These are phyloP conservation scores for Apiospora aurea DNA, from an alignment of 2,329 filamentous ascomycete species.

Conservation along the genomic window DNA sequence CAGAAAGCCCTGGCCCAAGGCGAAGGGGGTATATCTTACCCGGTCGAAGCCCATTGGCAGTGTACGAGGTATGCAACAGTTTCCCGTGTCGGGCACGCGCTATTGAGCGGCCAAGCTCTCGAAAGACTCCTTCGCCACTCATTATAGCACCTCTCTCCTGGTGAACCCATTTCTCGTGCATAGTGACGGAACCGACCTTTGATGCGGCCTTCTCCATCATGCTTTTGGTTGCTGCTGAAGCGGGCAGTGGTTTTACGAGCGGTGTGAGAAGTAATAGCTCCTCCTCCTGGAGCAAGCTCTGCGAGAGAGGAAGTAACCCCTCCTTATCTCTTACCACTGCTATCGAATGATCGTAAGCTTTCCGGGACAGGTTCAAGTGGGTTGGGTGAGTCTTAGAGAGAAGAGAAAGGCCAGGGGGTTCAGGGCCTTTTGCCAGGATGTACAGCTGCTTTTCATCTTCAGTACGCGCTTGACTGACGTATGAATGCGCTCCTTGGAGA, in stretches of 20 bases:
- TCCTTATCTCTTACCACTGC: slow-evolving; percentile 92
- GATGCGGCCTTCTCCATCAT: slow-evolving; percentile 62
- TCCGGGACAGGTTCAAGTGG: slow-evolving; percentile 81
- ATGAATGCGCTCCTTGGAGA: slow-evolving; percentile 79
- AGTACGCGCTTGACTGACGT: slow-evolving; percentile 82
- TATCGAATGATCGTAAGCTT: slow-evolving; percentile 91
- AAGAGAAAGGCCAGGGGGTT: slow-evolving; percentile 81
- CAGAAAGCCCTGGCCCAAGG: background rate
- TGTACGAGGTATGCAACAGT: slow-evolving; percentile 93
- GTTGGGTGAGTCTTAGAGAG: slow-evolving; percentile 82
- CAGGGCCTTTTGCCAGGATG: slow-evolving; percentile 90
- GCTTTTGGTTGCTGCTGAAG: slow-evolving; percentile 81
- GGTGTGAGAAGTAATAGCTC: slow-evolving; percentile 90
- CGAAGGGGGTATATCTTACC: slow-evolving; percentile 44
- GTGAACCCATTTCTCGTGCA: slow-evolving; percentile 64
- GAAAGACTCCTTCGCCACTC: slow-evolving; percentile 92
- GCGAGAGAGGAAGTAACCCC: slow-evolving; percentile 80
- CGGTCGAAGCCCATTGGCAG: slow-evolving; percentile 88
- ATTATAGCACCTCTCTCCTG: slow-evolving; percentile 72
- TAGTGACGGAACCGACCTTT: slow-evolving; percentile 43
- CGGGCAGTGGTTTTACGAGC: slow-evolving; percentile 88
- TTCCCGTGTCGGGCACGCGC: slow-evolving; percentile 86
- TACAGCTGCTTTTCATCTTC: slow-evolving; percentile 82
- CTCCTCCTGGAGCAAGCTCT: slow-evolving; percentile 82
- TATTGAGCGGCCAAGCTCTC: slow-evolving; percentile 86